Percentiles rank a stretch among this genome's conserved stretches.
phyloP scores from a whole-genome alignment of 208 protist species.

The Wallacemonas sp. region DNA sequence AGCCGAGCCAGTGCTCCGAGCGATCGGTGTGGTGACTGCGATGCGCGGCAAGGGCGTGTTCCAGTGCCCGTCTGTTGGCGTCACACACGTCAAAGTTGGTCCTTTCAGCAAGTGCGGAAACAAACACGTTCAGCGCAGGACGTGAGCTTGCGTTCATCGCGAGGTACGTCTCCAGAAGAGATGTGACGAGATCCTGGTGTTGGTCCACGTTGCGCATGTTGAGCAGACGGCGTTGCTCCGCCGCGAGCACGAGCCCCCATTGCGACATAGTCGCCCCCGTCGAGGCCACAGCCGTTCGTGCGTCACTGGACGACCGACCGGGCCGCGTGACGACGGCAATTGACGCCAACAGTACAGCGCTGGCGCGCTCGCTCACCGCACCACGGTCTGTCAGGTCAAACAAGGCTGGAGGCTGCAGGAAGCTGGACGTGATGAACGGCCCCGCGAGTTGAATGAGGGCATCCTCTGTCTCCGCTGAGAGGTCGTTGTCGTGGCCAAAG shows the following conservation, averaged over 20 bases:
- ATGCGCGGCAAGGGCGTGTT: background rate
- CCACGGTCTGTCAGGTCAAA: slow-evolving; percentile 22
- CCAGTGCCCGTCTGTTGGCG: background rate
- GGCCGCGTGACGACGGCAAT: background rate
- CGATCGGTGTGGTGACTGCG: background rate
- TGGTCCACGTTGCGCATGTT: slow-evolving; percentile 1
- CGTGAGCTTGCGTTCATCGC: slow-evolving; percentile 2
- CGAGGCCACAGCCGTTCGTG: too few species aligned
- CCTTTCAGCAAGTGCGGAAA: background rate
- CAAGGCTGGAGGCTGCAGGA: background rate
- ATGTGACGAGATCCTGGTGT: slow-evolving; percentile 4
- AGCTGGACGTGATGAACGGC: background rate
- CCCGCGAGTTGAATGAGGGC: background rate
- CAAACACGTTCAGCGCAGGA: slow-evolving; percentile 7
- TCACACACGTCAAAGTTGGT: slow-evolving; percentile 5
- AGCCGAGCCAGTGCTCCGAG: background rate
- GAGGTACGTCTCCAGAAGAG: background rate
- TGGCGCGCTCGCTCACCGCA: slow-evolving; percentile 22
- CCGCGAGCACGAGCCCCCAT: background rate
- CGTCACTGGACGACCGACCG: too few species aligned
- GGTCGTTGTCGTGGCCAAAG: slow-evolving; percentile 16
- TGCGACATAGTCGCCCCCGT: background rate
- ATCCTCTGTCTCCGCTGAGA: background rate
- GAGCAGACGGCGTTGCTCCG: background rate
- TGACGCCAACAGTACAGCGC: slow-evolving; percentile 14